Percentiles rank a stretch among this genome's conserved stretches.
Evolutionary conservation across 108 stramenopile genomes (phyloP).

Genomic region (Nitzschia sp.): DNA sequence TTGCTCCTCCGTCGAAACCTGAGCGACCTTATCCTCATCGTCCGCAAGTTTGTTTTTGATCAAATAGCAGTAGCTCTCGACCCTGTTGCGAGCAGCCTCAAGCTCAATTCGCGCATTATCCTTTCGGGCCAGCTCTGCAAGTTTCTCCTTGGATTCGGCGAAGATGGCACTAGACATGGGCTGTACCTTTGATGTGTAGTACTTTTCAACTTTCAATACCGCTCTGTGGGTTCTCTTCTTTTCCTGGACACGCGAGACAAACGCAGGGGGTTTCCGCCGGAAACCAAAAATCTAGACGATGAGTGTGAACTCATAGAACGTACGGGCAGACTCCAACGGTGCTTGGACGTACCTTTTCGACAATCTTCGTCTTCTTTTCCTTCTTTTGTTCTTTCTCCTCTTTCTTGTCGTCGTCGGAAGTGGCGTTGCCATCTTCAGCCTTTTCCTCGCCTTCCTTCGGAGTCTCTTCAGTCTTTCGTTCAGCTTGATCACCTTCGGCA

Average conservation of each 20-base stretch:
- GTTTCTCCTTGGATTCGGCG: slow-evolving; percentile 85
- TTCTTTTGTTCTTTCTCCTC: slow-evolving; percentile 45
- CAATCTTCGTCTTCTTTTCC: slow-evolving; percentile 75
- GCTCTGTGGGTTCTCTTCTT: slow-evolving; percentile 77
- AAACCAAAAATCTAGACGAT: slow-evolving; percentile 61
- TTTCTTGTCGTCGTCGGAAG: slow-evolving; percentile 17
- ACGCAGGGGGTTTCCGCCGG: slow-evolving; percentile 46
- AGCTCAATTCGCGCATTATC: slow-evolving; percentile 88
- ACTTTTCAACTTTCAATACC: slow-evolving; percentile 59
- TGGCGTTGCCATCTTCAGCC: slow-evolving; percentile 24
- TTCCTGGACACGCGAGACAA: slow-evolving; percentile 57
- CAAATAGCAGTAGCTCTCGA: slow-evolving; percentile 93
- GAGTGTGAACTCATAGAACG: slow-evolving; percentile 25
- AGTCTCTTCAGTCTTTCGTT: slow-evolving; percentile 40
- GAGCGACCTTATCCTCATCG: slow-evolving; percentile 73
- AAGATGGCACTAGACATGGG: slow-evolving; percentile 67
- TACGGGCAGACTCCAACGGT: background rate
- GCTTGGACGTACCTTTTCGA: slow-evolving; percentile 34
- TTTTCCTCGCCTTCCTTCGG: slow-evolving; percentile 24
- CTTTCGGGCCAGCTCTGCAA: slow-evolving; percentile 67
- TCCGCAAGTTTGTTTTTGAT: slow-evolving; percentile 87
- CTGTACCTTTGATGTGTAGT: slow-evolving; percentile 61
- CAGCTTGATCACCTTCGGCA: slow-evolving; percentile 46
- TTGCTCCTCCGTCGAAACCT: slow-evolving; percentile 94
- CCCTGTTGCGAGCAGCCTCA: slow-evolving; percentile 91